phyloP scores from a whole-genome alignment of 495 filamentous ascomycete genomes.

The Elasticomyces elasticus region DNA sequence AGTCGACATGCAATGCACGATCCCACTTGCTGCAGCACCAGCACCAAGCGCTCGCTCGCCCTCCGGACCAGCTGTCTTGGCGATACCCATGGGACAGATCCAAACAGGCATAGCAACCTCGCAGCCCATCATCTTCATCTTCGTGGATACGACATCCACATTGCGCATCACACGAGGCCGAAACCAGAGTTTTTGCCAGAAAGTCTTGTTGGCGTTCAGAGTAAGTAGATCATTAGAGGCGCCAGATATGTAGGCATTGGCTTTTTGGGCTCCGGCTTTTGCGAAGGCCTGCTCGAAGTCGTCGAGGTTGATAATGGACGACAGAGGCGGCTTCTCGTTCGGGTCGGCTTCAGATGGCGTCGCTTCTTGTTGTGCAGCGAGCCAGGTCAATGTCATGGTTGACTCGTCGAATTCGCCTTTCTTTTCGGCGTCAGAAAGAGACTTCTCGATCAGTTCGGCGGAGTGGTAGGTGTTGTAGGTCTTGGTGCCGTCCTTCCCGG shows the following conservation, averaged over 20 bases:
- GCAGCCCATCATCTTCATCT: constrained; percentile 53
- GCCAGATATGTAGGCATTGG: constrained; percentile 76
- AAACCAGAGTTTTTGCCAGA: constrained; percentile 57
- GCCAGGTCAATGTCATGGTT: constrained; percentile 18
- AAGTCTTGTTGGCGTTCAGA: constrained; percentile 44
- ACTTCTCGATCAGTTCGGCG: constrained; percentile 14
- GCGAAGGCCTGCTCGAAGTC: constrained; percentile 64
- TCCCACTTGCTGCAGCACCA: constrained; percentile 17
- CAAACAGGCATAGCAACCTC: constrained; percentile 54
- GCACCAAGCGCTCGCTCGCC: constrained; percentile 63
- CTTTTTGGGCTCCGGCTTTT: constrained; percentile 53
- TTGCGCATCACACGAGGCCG: constrained; percentile 65
- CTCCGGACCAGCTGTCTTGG: constrained; percentile 56
- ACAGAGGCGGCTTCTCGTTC: constrained; percentile 54
- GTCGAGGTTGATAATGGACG: constrained; percentile 49
- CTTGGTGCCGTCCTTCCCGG: constrained; percentile 22
- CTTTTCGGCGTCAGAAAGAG: constrained; percentile 13
- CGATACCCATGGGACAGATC: constrained; percentile 66
- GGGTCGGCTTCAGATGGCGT: constrained; percentile 20
- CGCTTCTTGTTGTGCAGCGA: constrained; percentile 17
- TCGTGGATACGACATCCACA: constrained; percentile 48
- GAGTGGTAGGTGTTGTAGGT: constrained; percentile 23
- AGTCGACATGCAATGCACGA: constrained; percentile 43
- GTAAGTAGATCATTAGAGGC: constrained; percentile 71
- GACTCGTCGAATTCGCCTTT: constrained; percentile 21